Conservation (phyloP, 2,329 filamentous ascomycete species). For the Colletotrichum sp. region DNA sequence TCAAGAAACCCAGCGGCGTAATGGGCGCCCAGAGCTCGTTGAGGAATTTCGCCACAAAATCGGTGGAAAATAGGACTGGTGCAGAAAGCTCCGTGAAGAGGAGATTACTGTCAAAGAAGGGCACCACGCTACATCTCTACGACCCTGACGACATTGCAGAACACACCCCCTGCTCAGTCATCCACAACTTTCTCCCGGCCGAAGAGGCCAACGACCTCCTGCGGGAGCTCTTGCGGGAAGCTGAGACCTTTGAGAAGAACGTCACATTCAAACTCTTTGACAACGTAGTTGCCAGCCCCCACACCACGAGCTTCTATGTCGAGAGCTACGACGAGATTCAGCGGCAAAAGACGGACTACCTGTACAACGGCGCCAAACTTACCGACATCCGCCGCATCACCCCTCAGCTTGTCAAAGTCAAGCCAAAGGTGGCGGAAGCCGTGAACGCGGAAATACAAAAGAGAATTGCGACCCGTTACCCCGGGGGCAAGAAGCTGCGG, state of each 20-base stretch:
- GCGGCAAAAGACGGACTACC: constrained; percentile 78
- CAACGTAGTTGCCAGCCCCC: constrained; percentile 82
- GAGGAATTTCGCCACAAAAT: constrained; percentile 48
- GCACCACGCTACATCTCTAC: constrained; percentile 83
- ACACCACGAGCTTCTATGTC: constrained; percentile 85
- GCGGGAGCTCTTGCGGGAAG: constrained; percentile 76
- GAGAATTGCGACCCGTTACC: constrained; percentile 73
- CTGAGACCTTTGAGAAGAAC: constrained; percentile 67
- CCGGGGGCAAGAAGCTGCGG: constrained; percentile 73
- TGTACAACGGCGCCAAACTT: constrained; percentile 82
- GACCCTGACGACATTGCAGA: constrained; percentile 79
- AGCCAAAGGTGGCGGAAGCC: constrained; percentile 70
- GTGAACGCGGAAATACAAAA: constrained; percentile 80
- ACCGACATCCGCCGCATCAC: constrained; percentile 79
- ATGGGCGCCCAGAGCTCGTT: constrained; percentile 70
- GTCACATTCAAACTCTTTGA: constrained; percentile 88
- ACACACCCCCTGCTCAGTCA: constrained; percentile 88
- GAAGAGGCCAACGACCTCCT: constrained; percentile 77
- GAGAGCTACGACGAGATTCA: constrained; percentile 72
- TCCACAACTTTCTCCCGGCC: constrained; percentile 85
- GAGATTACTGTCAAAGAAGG: constrained; percentile 71
- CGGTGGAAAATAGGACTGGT: background rate
- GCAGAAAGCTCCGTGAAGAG: constrained; percentile 39
- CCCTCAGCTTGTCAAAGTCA: constrained; percentile 74
- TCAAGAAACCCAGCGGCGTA: constrained; percentile 38